A percentile compares a stretch with the other conserved stretches of the same genome.
phyloP scores from a whole-genome alignment of 345 rosid species.

The Citrus reticulata region DNA sequence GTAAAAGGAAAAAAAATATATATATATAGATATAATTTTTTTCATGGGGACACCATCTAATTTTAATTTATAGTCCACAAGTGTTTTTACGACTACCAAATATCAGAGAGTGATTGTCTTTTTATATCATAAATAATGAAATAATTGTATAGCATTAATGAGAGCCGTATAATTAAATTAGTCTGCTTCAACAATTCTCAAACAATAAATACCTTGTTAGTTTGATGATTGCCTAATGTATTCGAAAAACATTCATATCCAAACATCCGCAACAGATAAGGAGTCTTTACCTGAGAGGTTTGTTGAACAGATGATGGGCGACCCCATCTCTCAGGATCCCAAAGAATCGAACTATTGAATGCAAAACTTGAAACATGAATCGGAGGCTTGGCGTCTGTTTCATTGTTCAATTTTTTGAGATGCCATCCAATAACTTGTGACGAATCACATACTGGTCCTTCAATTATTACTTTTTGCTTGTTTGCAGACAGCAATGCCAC shows the following conservation, averaged over 20 bases:
- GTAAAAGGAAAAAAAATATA: no score
- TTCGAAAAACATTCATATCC: no score
- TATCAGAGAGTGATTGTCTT: neutral
- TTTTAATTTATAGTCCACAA: neutral
- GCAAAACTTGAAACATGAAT: slow-evolving; percentile 66
- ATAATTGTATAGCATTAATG: neutral
- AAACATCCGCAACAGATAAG: neutral
- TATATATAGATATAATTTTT: no score
- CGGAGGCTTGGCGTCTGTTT: slow-evolving; percentile 40
- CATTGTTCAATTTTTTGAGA: slow-evolving; percentile 48
- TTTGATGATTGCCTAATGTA: no score
- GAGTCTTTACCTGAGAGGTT: slow-evolving; percentile 48
- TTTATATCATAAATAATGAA: neutral
- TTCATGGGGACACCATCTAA: neutral
- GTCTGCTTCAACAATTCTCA: no score
- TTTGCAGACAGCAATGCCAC: slow-evolving; percentile 66
- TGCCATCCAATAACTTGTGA: slow-evolving; percentile 93
- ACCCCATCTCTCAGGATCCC: slow-evolving; percentile 95
- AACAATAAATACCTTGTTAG: no score
- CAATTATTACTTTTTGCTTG: slow-evolving; percentile 57
- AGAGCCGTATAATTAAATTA: no score
- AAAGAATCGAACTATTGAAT: slow-evolving; percentile 75
- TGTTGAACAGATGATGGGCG: slow-evolving; percentile 64
- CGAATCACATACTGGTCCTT: slow-evolving; percentile 83
- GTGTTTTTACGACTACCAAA: no score